A percentile compares a stretch with the other conserved stretches of the same genome.
phyloP scores from a whole-genome alignment of 805 yeast genomes.

The Peterozyma xylosa region DNA sequence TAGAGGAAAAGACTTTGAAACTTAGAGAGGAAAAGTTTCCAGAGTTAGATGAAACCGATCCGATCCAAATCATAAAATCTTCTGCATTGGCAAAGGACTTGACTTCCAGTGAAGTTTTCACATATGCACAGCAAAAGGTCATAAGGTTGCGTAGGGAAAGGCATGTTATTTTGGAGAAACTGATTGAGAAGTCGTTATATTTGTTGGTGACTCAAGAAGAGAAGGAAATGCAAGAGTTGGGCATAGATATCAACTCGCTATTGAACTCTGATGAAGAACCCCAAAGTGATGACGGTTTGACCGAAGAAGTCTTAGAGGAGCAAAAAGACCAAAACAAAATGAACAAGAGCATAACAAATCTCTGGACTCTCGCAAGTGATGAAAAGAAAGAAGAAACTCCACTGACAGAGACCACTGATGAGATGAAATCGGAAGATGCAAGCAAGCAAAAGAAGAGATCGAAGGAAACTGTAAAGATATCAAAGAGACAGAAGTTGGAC shows the following conservation, averaged over 20 bases:
- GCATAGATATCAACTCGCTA: conserved; percentile 14
- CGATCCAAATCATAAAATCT: conserved; percentile 22
- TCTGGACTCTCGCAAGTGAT: conserved; percentile 40
- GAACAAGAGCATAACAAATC: conserved; percentile 67
- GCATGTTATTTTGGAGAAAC: conserved; percentile 50
- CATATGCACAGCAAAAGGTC: conserved; percentile 58
- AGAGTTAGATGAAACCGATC: conserved; percentile 26
- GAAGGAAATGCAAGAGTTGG: conserved; percentile 34
- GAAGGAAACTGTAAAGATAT: conserved; percentile 27
- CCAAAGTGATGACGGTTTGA: conserved; percentile 22
- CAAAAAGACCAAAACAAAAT: conserved; percentile 59
- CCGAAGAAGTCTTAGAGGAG: conserved; percentile 46
- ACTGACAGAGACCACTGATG: conserved; percentile 9
- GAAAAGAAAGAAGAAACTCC: conserved; percentile 6
- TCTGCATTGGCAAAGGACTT: conserved; percentile 56
- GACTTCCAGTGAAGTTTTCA: conserved; percentile 40
- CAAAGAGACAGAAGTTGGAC: conserved; percentile 25
- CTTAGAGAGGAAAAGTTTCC: conserved; percentile 20
- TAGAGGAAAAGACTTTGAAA: conserved; percentile 54
- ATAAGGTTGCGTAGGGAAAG: conserved; percentile 64
- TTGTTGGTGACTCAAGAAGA: conserved; percentile 54
- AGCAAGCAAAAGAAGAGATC: conserved; percentile 42
- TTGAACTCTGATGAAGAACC: conserved; percentile 9
- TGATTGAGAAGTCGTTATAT: conserved; percentile 53
- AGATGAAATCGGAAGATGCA: conserved; percentile 10